These are phyloP conservation scores for Epithele typhae DNA, from an alignment of 768 basidiomycete species.

Conservation along the genomic window DNA sequence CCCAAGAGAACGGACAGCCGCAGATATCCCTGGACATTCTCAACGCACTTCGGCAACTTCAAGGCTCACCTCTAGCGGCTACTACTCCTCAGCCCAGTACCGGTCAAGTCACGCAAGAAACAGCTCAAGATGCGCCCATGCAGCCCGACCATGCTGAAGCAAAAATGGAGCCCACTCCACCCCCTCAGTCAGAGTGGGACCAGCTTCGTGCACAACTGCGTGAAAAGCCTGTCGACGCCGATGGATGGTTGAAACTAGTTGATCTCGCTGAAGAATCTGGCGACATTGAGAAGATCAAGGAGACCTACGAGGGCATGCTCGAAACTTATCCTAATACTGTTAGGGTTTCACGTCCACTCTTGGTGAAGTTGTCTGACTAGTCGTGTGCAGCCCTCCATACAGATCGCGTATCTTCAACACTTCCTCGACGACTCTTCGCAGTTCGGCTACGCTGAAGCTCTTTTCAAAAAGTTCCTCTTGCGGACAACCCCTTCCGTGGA, in stretches of 20 bases:
- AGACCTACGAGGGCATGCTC: conserved; percentile 78
- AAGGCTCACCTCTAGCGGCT: conserved; percentile 23
- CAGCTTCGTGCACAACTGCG: conserved; percentile 53
- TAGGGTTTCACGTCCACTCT: conserved; percentile 24
- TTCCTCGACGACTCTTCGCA: conserved; percentile 59
- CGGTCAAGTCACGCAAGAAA: conserved; percentile 23
- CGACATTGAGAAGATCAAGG: conserved; percentile 76
- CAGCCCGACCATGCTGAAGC: too few relatives aligned
- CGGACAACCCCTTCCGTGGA: conserved; percentile 78
- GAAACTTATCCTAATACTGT: conserved; percentile 91
- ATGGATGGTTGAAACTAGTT: conserved; percentile 74
- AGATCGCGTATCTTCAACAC: conserved; percentile 81
- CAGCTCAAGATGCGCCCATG: conserved; percentile 6
- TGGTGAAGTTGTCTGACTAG: conserved; percentile 15
- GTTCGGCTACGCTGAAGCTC: conserved; percentile 73
- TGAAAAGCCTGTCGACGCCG: conserved; percentile 71
- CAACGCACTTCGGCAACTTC: conserved; percentile 31
- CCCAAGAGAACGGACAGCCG: conserved; percentile 18
- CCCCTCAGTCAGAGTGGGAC: conserved; percentile 64
- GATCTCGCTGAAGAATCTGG: conserved; percentile 70
- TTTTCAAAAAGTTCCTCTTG: conserved; percentile 87
- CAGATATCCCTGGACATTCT: conserved; percentile 36
- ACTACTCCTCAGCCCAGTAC: conserved; percentile 5
- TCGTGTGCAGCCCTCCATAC: conserved; percentile 61
- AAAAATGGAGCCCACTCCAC: conserved; percentile 7